Percentiles rank a stretch among this genome's conserved stretches.
Conservation (phyloP, 2,329 filamentous ascomycete genomes). For the Stachybotrys elegans region DNA sequence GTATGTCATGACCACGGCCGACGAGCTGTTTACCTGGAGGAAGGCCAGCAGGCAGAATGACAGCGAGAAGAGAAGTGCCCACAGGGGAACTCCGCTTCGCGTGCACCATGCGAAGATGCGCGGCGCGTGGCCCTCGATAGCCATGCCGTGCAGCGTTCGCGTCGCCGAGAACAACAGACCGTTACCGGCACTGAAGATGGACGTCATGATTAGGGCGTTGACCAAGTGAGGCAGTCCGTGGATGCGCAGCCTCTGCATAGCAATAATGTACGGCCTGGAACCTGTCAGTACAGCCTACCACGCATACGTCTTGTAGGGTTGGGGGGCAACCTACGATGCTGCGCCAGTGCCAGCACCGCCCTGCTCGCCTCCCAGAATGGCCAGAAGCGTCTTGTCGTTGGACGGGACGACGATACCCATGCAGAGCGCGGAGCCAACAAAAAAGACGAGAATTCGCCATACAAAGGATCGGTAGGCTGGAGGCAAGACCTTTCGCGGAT, state of each 20-base stretch:
- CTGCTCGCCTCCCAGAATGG: slow-evolving; percentile 42
- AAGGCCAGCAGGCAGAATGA: slow-evolving; percentile 11
- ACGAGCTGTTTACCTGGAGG: slow-evolving; percentile 8
- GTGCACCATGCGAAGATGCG: slow-evolving; percentile 7
- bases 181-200: slow-evolving; percentile 56
- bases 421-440: slow-evolving; percentile 58
- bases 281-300: too few relatives aligned
- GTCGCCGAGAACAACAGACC: slow-evolving; percentile 55
- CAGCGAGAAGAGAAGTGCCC: slow-evolving; percentile 6
- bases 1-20: slow-evolving; percentile 10
- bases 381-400: slow-evolving; percentile 28
- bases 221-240: slow-evolving; percentile 57
- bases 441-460: slow-evolving; percentile 45
- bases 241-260: slow-evolving; percentile 57
- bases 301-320: too few relatives aligned
- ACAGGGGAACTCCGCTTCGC: slow-evolving; percentile 5
- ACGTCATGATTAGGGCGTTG: slow-evolving; percentile 47
- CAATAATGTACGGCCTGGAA: slow-evolving; percentile 55
- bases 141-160: slow-evolving; percentile 52
- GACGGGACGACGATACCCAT: slow-evolving; percentile 46
- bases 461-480: slow-evolving; percentile 44
- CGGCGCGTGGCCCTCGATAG: slow-evolving; percentile 44
- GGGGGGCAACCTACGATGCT: slow-evolving; percentile 17
- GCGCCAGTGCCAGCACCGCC: slow-evolving; percentile 15
- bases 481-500: slow-evolving; percentile 53